phyloP scores from a whole-genome alignment of 78 protist species.

The Speleostelium caveatum region DNA sequence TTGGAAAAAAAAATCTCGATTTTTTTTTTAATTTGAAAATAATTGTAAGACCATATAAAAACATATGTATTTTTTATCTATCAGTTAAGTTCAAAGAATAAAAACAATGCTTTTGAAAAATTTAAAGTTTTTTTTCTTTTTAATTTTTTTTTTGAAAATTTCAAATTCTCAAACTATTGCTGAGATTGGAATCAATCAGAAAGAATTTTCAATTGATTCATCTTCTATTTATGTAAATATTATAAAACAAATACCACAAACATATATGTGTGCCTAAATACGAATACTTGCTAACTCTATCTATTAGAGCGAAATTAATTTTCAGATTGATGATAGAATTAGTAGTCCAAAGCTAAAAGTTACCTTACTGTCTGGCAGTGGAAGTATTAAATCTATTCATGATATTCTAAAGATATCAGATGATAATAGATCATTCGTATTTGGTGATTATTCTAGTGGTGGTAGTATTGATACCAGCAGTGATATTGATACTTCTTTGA shows the following conservation, averaged over 20 bases:
- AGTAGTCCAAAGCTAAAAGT: slow-evolving; percentile 1
- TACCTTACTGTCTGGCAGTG: neutral
- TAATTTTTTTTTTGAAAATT: too few relatives aligned
- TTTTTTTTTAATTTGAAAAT: too few relatives aligned
- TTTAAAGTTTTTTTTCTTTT: too few relatives aligned
- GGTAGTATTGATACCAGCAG: too few relatives aligned
- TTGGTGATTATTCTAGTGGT: neutral
- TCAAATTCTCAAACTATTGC: too few relatives aligned
- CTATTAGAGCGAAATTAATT: slow-evolving; percentile 3
- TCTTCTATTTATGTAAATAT: neutral
- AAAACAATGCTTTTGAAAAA: too few relatives aligned
- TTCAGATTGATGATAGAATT: neutral
- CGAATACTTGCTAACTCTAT: neutral
- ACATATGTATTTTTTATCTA: too few relatives aligned
- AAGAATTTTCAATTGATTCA: slow-evolving; percentile 21
- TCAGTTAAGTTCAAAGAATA: too few relatives aligned
- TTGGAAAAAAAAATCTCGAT: too few relatives aligned
- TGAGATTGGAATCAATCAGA: slow-evolving; percentile 2
- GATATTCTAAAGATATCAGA: neutral
- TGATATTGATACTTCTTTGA: neutral
- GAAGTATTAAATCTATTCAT: neutral
- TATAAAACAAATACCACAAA: neutral
- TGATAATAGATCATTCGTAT: slow-evolving; percentile 1
- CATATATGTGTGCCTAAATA: neutral
- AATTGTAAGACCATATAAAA: too few relatives aligned